These are phyloP conservation scores for Malassezia obtusa DNA, from an alignment of 1,284 basidiomycete species.

Conservation along the genomic window DNA sequence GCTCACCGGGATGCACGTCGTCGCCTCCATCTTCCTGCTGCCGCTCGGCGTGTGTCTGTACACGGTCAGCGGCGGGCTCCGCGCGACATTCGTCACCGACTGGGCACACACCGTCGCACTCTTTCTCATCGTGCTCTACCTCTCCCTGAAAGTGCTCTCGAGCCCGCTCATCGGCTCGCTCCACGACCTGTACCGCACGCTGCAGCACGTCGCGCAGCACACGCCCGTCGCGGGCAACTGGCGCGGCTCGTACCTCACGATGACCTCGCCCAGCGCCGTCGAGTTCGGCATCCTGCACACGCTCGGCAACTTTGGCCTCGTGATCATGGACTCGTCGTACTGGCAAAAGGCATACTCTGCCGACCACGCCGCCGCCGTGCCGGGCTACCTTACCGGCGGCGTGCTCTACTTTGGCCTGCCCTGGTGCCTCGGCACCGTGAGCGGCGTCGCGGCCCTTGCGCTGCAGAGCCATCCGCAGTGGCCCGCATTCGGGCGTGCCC, in stretches of 20 bases:
- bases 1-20: constrained; percentile 54
- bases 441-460: constrained; percentile 54
- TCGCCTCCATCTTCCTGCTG: constrained; percentile 39
- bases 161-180: constrained; percentile 49
- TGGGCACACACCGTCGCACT: constrained; percentile 43
- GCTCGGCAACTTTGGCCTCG: constrained; percentile 48
- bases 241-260: constrained; percentile 56
- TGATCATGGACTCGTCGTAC: constrained; percentile 60
- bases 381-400: constrained; percentile 76
- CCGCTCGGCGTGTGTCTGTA: constrained; percentile 37
- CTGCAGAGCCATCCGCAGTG: constrained; percentile 27
- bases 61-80: constrained; percentile 41
- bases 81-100: constrained; percentile 41
- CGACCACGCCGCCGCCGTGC: constrained; percentile 68
- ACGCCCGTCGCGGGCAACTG: constrained; percentile 5
- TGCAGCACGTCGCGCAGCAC: constrained; percentile 44
- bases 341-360: constrained; percentile 77
- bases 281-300: constrained; percentile 81
- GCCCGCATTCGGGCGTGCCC: constrained; percentile 23
- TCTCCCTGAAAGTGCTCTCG: constrained; percentile 63
- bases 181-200: constrained; percentile 49
- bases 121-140: constrained; percentile 49
- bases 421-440: constrained; percentile 56
- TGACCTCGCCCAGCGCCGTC: constrained; percentile 68
- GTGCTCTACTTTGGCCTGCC: constrained; percentile 61